Evolutionary conservation across 768 basidiomycete species (phyloP).

Genomic region (Mycena albidolilacea): DNA sequence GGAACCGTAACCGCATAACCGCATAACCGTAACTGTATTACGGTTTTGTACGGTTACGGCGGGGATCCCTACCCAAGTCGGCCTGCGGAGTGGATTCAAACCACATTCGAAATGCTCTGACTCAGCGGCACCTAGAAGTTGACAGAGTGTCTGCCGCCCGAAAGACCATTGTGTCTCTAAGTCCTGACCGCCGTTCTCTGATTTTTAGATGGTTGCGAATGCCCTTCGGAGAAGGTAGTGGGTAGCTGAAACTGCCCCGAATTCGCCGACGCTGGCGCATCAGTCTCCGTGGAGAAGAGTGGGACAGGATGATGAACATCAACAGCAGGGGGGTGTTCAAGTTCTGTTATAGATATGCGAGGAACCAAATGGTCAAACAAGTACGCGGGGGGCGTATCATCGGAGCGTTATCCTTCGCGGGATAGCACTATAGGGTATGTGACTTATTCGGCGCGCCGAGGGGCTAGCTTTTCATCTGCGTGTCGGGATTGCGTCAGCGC

Average conservation of each 20-base stretch:
- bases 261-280: not conserved
- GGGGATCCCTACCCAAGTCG: no score
- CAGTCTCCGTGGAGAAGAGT: slow-evolving; percentile 40
- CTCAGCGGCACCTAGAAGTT: no score
- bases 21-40: no score
- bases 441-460: not conserved
- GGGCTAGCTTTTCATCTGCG: no score
- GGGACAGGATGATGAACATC: slow-evolving; percentile 44
- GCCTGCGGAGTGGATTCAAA: no score
- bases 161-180: no score
- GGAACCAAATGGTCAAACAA: no score
- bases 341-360: slow-evolving; percentile 38
- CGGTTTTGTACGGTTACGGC: no score
- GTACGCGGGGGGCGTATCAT: slow-evolving; percentile 42
- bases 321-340: slow-evolving; percentile 49
- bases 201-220: slow-evolving; percentile 49
- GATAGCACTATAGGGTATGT: slow-evolving; percentile 56
- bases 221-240: slow-evolving; percentile 7
- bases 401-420: slow-evolving; percentile 55
- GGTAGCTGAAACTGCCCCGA: not conserved
- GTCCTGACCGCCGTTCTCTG: slow-evolving; percentile 41
- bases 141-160: no score
- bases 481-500: slow-evolving; percentile 28
- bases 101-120: no score
- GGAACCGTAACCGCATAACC: no score